Percentiles rank a stretch among this genome's conserved stretches.
These are phyloP conservation scores for Lotmaria passim DNA, from an alignment of 208 protist genomes.

Conservation along the genomic window DNA sequence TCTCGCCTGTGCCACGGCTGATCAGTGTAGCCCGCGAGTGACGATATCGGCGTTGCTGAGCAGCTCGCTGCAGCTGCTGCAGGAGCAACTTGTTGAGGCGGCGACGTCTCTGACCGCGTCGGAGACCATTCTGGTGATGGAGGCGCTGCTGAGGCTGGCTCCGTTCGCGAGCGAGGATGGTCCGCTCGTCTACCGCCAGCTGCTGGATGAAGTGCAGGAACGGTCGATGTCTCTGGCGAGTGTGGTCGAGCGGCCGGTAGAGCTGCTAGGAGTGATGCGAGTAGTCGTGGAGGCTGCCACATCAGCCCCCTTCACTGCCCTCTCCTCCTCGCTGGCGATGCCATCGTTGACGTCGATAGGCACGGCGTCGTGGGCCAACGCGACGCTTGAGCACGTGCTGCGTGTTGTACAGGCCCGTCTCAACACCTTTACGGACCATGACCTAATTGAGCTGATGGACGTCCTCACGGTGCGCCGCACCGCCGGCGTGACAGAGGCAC, in stretches of 20 bases:
- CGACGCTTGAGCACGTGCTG: conserved; percentile 29
- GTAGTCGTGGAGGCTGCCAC: conserved; percentile 40
- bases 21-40: conserved; percentile 33
- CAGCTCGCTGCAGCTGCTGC: conserved; percentile 34
- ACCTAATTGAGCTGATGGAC: conserved; percentile 61
- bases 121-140: conserved; percentile 59
- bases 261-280: conserved; percentile 53
- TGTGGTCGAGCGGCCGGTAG: conserved; percentile 57
- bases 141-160: conserved; percentile 50
- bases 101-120: conserved; percentile 46
- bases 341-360: background rate
- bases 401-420: conserved; percentile 45
- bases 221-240: conserved; percentile 40
- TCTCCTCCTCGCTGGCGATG: background rate
- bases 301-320: background rate
- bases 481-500: background rate
- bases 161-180: conserved; percentile 30
- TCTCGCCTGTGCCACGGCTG: conserved; percentile 36
- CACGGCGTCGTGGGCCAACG: conserved; percentile 21
- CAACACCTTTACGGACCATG: conserved; percentile 48
- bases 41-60: conserved; percentile 27
- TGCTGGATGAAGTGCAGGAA: conserved; percentile 51
- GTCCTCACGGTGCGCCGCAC: conserved; percentile 43
- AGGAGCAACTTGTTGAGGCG: conserved; percentile 35
- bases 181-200: conserved; percentile 18